Evolutionary conservation across 2,329 filamentous ascomycete species (phyloP), one percentile per base, ranked within the genome.

Genomic region (Ramularia endophylla): DNA sequence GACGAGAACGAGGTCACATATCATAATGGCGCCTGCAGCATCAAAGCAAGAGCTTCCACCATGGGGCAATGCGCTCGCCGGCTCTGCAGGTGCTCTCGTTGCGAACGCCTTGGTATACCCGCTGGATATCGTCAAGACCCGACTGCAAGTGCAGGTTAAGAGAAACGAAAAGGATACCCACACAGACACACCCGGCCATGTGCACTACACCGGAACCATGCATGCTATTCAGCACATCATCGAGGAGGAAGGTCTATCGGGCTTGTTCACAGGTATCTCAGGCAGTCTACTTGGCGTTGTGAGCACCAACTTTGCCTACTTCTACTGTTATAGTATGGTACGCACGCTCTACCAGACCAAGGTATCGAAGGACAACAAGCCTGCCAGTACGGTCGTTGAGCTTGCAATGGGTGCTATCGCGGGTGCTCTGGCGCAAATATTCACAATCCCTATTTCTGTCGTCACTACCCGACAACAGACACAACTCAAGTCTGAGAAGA

Each of bases 251-350:
- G 92, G 92, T 22, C 42, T 92, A 7, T 58, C 71, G 34, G 92
- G 92, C 5, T 77, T 98, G 6, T 98, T 98, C 59, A 80, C 85
- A 38, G 92, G 92, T 46, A 89, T 98, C 63, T 75, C 80, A 46
- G 89, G 90, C 37, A 81, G 89, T 4, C 72, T 98, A 13, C 70
- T 97, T 38, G 92, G 92, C 40, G 92, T 98, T 27, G 90, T 88
- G 1, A 95, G 89, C 18, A 97, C 90, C 38, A 98, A 98, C 66
- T 98, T 98, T 63, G 92, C 92, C 57, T 98, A 98, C 69, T 98
- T 98, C 65, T 98, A 98, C 71, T 97, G 90, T 89, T 97, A 97
- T 65, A 90, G 87, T 4, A 69, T 92, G 19, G 87, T 95, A 22
- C 81, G 92, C 49, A 80, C 80, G 12, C 66, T 95, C 15, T 97